Conservation (phyloP, 2,329 filamentous ascomycete genomes). For the Paracoccidioides lutzii region DNA sequence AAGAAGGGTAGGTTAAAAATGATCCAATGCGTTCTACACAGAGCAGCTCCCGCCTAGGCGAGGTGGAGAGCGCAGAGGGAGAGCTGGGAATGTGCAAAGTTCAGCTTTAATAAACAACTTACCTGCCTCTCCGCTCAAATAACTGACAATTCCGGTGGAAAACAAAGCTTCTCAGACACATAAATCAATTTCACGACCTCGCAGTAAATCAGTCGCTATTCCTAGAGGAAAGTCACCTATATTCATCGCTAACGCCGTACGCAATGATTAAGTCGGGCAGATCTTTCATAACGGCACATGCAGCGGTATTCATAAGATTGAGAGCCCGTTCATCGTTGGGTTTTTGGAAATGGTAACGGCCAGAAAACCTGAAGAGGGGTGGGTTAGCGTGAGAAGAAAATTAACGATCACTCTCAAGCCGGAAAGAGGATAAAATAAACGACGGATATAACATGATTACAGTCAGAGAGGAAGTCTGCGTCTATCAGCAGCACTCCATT, state of each 20-base stretch:
- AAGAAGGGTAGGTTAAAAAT: neutral
- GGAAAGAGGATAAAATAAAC: too few species aligned
- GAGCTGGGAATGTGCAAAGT: neutral
- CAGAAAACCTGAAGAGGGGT: slow-evolving; percentile 50
- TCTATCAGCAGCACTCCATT: too few species aligned
- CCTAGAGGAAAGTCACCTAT: slow-evolving; percentile 32
- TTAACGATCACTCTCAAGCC: too few species aligned
- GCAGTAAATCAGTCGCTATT: neutral
- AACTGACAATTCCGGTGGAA: slow-evolving; percentile 70
- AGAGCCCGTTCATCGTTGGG: slow-evolving; percentile 82
- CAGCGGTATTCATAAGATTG: slow-evolving; percentile 88
- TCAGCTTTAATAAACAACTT: slow-evolving; percentile 8
- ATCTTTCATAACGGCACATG: slow-evolving; percentile 69
- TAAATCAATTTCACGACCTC: neutral
- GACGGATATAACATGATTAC: too few species aligned
- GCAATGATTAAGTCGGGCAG: slow-evolving; percentile 75
- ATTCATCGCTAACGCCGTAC: slow-evolving; percentile 93
- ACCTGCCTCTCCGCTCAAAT: slow-evolving; percentile 77
- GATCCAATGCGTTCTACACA: too few species aligned
- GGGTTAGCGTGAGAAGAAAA: neutral
- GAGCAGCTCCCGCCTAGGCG: too few species aligned
- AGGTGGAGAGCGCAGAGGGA: neutral
- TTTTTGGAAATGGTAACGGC: slow-evolving; percentile 74
- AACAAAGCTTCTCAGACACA: slow-evolving; percentile 51
- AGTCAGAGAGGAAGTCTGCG: too few species aligned